Evolutionary conservation across 371 early-diverging fungal genomes (phyloP).

Genomic region (Dichotomocladium elegans): DNA sequence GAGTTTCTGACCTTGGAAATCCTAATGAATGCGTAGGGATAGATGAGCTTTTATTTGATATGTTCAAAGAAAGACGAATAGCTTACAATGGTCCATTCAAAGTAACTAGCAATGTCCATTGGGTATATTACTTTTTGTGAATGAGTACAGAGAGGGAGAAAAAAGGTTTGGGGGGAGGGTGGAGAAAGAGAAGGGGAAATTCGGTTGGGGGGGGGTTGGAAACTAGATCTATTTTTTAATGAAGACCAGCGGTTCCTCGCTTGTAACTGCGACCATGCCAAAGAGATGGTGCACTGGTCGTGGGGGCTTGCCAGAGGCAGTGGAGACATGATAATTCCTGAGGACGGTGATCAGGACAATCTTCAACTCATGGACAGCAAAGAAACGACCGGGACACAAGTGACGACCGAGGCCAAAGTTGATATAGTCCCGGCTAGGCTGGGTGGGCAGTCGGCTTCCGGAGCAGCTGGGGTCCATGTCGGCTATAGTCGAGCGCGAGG

Average conservation of each 20-base stretch:
- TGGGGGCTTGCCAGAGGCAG: constrained; percentile 16
- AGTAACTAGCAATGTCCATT: constrained; percentile 11
- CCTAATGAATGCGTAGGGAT: constrained; percentile 17
- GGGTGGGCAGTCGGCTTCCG: constrained; percentile 10
- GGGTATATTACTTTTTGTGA: too few species aligned
- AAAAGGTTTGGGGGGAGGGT: not conserved
- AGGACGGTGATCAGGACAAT: constrained; percentile 22
- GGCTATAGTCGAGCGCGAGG: constrained; percentile 6
- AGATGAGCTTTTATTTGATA: not conserved
- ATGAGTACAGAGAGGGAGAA: not conserved
- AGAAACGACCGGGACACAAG: constrained; percentile 45
- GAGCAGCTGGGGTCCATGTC: constrained; percentile 26
- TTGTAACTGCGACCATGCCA: constrained; percentile 7
- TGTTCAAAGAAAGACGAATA: not conserved
- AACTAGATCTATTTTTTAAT: constrained; percentile 6
- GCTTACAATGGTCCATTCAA: constrained; percentile 12
- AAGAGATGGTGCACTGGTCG: constrained; percentile 13
- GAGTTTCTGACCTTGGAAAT: constrained; percentile 20
- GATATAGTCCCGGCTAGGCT: constrained; percentile 23
- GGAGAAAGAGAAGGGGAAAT: too few species aligned
- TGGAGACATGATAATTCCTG: constrained; percentile 17
- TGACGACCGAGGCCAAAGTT: constrained; percentile 35
- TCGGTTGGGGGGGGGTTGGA: not conserved
- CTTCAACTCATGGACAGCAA: constrained; percentile 49
- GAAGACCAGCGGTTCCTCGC: constrained; percentile 24